phyloP scores from a whole-genome alignment of 371 early-diverging fungal species.

The Batkoa obscura region DNA sequence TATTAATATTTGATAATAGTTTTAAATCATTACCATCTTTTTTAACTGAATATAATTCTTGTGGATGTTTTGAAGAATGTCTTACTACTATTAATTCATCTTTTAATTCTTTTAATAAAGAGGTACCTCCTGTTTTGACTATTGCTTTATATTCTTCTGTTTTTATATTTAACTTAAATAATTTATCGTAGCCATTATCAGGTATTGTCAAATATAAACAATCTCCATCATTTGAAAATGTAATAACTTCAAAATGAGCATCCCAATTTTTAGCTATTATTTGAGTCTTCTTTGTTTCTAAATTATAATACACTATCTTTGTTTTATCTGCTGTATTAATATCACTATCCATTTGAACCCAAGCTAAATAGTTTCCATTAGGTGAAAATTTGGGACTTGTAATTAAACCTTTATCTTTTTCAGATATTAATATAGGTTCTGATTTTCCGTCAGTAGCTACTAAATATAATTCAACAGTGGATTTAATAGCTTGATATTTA shows the following conservation, averaged over 20 bases:
- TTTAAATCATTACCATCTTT: slow-evolving; percentile 15
- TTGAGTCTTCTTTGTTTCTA: slow-evolving; percentile 12
- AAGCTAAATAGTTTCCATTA: slow-evolving; percentile 38
- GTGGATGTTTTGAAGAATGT: slow-evolving; percentile 25
- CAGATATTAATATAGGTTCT: slow-evolving; percentile 23
- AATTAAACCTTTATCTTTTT: slow-evolving; percentile 36
- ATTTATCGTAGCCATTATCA: slow-evolving; percentile 32
- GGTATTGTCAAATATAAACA: slow-evolving; percentile 32
- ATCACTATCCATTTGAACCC: slow-evolving; percentile 45
- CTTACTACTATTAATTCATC: slow-evolving; percentile 19
- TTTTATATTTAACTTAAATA: slow-evolving; percentile 27
- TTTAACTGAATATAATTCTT: slow-evolving; percentile 14
- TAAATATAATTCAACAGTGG: slow-evolving; percentile 47
- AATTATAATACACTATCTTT: slow-evolving; percentile 24
- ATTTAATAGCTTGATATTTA: slow-evolving; percentile 51
- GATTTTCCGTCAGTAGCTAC: slow-evolving; percentile 26
- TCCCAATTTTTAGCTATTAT: slow-evolving; percentile 38
- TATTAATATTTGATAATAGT: slow-evolving; percentile 14
- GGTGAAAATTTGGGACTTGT: slow-evolving; percentile 35
- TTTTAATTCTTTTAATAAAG: slow-evolving; percentile 17
- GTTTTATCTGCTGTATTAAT: slow-evolving; percentile 62
- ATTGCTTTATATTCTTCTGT: slow-evolving; percentile 8
- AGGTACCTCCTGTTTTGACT: slow-evolving; percentile 2
- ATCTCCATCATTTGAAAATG: slow-evolving; percentile 26
- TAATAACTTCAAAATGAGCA: slow-evolving; percentile 29